These are phyloP conservation scores for Plasmodium gaboni DNA, from an alignment of 169 alveolate genomes.

Conservation along the genomic window DNA sequence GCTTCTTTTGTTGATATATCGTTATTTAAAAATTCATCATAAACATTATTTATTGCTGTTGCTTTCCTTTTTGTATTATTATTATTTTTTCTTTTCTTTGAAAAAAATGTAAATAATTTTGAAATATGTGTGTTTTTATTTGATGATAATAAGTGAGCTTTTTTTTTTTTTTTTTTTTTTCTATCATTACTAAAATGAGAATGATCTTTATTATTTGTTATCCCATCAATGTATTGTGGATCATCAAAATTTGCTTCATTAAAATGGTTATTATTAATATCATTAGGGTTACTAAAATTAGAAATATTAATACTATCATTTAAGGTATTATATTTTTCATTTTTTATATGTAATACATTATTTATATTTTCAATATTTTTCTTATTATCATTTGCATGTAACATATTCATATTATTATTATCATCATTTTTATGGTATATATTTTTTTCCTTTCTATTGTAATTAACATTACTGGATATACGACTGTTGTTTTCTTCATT, in stretches of 20 bases:
- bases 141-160: neutral
- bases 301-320: neutral
- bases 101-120: conserved; percentile 38
- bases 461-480: conserved; percentile 1
- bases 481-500: neutral
- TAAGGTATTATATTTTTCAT: neutral
- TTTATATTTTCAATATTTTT: conserved; percentile 1
- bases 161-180: conserved; percentile 16
- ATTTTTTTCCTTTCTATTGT: too few species aligned
- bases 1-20: too few species aligned
- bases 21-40: too few species aligned
- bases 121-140: conserved; percentile 17
- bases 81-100: conserved; percentile 41
- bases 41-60: too few species aligned
- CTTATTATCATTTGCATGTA: conserved; percentile 10
- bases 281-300: neutral
- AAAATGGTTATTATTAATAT: neutral
- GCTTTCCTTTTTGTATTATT: neutral
- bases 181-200: neutral
- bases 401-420: conserved; percentile 7
- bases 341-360: neutral
- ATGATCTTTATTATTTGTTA: neutral
- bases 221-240: neutral
- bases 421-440: neutral
- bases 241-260: neutral